phyloP scores from a whole-genome alignment of 2,329 filamentous ascomycete species.

The Exserohilum turcica region DNA sequence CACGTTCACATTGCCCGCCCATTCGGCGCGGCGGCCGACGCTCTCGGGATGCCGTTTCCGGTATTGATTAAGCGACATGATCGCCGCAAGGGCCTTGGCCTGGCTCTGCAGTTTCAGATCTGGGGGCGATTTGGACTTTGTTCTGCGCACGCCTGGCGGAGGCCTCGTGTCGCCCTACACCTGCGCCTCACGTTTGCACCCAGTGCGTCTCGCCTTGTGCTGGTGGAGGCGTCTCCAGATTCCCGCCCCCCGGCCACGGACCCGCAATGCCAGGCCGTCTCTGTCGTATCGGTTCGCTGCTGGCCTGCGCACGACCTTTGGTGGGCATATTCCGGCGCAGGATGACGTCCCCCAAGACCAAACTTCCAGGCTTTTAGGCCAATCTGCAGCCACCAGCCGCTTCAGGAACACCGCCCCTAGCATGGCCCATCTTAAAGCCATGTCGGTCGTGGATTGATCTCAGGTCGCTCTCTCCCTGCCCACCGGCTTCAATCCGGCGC shows the following conservation, averaged over 20 bases:
- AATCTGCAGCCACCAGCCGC: conserved; percentile 18
- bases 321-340: conserved; percentile 15
- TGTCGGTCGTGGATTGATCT: conserved; percentile 23
- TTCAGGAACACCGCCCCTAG: conserved; percentile 18
- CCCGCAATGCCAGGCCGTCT: background rate
- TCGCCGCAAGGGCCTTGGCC: background rate
- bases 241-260: background rate
- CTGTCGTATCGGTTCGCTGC: background rate
- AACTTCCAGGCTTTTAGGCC: conserved; percentile 26
- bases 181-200: too few species aligned
- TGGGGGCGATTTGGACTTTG: background rate
- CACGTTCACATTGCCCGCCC: too few species aligned
- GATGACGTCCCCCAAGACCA: conserved; percentile 31
- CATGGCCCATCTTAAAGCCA: conserved; percentile 26
- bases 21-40: too few species aligned
- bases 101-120: background rate
- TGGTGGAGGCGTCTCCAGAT: background rate
- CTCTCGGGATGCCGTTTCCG: background rate
- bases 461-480: conserved; percentile 1
- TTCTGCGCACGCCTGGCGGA: conserved; percentile 2
- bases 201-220: conserved; percentile 5
- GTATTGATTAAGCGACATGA: conserved; percentile 1
- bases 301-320: conserved; percentile 1
- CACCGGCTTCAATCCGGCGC: conserved; percentile 13
- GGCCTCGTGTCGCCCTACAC: background rate